Evolutionary conservation across 2,329 filamentous ascomycete species (phyloP), one percentile per base, ranked within the genome.

Genomic region (Aspergillus novofumigatus): DNA sequence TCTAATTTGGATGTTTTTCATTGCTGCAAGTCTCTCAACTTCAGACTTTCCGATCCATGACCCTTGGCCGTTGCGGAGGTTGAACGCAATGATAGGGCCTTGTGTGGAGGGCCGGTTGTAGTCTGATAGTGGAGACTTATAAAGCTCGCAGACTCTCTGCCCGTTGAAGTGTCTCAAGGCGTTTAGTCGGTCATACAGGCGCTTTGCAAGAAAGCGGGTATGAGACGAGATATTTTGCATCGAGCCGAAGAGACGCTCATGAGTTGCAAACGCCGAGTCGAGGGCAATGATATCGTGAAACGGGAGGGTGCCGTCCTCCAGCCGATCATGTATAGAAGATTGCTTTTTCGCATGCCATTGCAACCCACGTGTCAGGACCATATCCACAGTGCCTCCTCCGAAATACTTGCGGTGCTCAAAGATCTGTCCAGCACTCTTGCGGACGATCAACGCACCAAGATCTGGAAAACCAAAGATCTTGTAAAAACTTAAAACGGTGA

Each of bases 401-500:
- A 99, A 99, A 67, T 95, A 99, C 60, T 79, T 86, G 58, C 91
- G 84, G 45, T 80, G 78, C 32, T 83, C 77, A 49, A 96, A 86
- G 3, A 88, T 69, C 42, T 81, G 72, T 6, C 83, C 85, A 11
- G 89, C 84, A 32, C 84, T 80, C 64, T 90, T 92, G 45, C 89
- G 86, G 11, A 97, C 86, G 29, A 97, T 86, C 57, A 99, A 76
- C 1, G 87, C 92, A 1, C 93, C 93, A 1, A 97, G 79, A 69
- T 97, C 91, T 0, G 93, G 93, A 62, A 97, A 97, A 1, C 94
- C 93, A 72, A 97, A 97, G n/a, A 97, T 92, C 72, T 97, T 99
- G 77, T 97, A 95, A 62, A 97, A 86, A 72, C 92, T 97, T 45
- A 97, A 68, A 0, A 91, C 89, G 0, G 85, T 88, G 63, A 97